Percentiles rank a stretch among this genome's conserved stretches.
phyloP scores from a whole-genome alignment of 805 yeast genomes.

The Saccharomycopsis sp. region DNA sequence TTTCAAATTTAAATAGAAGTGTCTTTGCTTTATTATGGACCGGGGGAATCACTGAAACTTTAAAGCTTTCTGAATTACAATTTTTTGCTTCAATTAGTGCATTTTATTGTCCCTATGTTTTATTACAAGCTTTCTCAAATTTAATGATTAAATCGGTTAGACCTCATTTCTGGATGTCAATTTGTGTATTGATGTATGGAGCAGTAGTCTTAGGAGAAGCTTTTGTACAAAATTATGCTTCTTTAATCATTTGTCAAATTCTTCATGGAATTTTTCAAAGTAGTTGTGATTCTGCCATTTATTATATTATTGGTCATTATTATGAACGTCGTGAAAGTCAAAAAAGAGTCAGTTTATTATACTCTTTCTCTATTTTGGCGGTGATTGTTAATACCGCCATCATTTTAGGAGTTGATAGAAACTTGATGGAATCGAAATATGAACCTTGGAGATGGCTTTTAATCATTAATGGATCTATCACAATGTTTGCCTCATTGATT shows the following conservation, averaged over 20 bases:
- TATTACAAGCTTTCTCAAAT: constrained; percentile 49
- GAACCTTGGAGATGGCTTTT: constrained; percentile 41
- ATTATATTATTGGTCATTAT: constrained; percentile 56
- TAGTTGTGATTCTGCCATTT: constrained; percentile 66
- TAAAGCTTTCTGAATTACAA: background rate
- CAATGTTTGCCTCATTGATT: constrained; percentile 23
- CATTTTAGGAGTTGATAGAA: constrained; percentile 18
- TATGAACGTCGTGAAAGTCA: constrained; percentile 57
- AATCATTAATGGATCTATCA: constrained; percentile 36
- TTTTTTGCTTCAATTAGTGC: constrained; percentile 32
- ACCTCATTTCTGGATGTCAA: constrained; percentile 56
- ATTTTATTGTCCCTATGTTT: constrained; percentile 58
- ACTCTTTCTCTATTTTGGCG: constrained; percentile 58
- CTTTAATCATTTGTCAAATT: constrained; percentile 49
- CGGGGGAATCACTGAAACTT: background rate
- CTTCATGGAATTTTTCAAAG: constrained; percentile 60
- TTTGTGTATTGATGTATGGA: constrained; percentile 53
- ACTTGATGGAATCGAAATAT: constrained; percentile 29
- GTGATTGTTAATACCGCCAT: constrained; percentile 45
- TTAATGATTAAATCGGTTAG: constrained; percentile 43
- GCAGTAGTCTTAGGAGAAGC: constrained; percentile 55
- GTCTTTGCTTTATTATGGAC: background rate
- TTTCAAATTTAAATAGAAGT: constrained; percentile 54
- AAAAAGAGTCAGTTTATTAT: constrained; percentile 56
- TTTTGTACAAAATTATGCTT: constrained; percentile 45